Evolutionary conservation across 1,284 basidiomycete genomes (phyloP), one percentile per base, ranked within the genome.

Genomic region (Leccinum angustisporum): DNA sequence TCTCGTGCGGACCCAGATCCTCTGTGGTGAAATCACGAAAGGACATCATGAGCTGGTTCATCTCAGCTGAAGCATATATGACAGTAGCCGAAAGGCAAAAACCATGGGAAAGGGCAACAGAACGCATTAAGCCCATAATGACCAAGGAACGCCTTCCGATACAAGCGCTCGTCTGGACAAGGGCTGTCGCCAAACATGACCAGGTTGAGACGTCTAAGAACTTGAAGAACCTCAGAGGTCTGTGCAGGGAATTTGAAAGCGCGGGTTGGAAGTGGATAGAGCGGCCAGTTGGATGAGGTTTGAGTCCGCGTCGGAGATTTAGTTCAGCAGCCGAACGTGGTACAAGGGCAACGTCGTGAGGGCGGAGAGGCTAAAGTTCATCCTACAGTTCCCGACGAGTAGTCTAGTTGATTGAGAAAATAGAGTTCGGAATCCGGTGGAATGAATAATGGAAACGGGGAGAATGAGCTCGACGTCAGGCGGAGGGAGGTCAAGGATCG

Each of bases 391-490:
- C 11, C 72, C 73, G 13, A 81, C 25, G 62, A 16, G 77, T 67
- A 2, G 72, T 72, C 50, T 73, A 72, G 68, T 84, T 81, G 1
- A 76, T 78, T 48, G 77, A 69, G 27, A 73, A 70, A 48, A 83
- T 77, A 0, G 82, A 80, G 67, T 85, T 83, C 16, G 76, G 77
- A 64, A 76, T 33, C 33, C 33, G 33, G 33, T 82, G 3, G 85
- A 86, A 65, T 88, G 87, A n/a, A 88, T 75, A 58, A 87, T 79
- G 10, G 86, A 80, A 11, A 34, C 33, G 33, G 33, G 33, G 11
- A 34, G 33, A 34, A 34, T 13, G 33, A 34, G 33, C 33, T 13
- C 33, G 33, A 13, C 5, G 33, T 80, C 6, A 5, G 48, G 83
- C 65, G 33, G 33, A 34, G 33, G 33, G 10, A 33, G 10, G 31